These are phyloP conservation scores for Daedaleopsis nitida DNA, from an alignment of 768 basidiomycete genomes.

Conservation along the genomic window DNA sequence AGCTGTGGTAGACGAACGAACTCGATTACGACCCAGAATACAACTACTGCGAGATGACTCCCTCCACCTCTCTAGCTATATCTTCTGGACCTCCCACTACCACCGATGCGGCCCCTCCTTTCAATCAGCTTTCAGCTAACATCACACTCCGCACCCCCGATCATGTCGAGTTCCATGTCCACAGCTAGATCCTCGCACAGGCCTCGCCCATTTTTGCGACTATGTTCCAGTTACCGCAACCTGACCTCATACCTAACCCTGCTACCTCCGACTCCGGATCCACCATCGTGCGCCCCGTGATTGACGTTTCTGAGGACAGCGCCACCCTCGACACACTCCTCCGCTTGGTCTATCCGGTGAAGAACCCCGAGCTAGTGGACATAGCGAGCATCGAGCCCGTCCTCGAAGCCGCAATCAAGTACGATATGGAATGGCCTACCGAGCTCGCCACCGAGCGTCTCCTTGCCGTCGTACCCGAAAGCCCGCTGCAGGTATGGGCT, in stretches of 20 bases:
- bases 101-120: slow-evolving; percentile 36
- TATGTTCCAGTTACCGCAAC: slow-evolving; percentile 55
- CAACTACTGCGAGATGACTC: no score
- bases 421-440: background rate
- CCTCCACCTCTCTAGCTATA: no score
- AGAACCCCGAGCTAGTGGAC: slow-evolving; percentile 27
- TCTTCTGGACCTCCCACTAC: no score
- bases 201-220: slow-evolving; percentile 60
- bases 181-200: slow-evolving; percentile 54
- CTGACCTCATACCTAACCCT: no score
- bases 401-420: slow-evolving; percentile 6
- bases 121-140: slow-evolving; percentile 47
- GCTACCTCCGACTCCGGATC: slow-evolving; percentile 23
- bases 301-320: slow-evolving; percentile 35
- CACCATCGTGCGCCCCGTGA: slow-evolving; percentile 11
- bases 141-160: slow-evolving; percentile 59
- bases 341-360: slow-evolving; percentile 49
- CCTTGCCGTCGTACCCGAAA: no score
- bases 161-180: slow-evolving; percentile 50
- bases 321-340: slow-evolving; percentile 44
- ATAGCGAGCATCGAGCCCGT: background rate
- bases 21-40: no score
- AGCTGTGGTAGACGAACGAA: no score
- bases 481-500: no score
- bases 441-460: no score